Evolutionary conservation across 2,329 filamentous ascomycete genomes (phyloP), one percentile per base, ranked within the genome.

Genomic region (Cladophialophora immunda): DNA sequence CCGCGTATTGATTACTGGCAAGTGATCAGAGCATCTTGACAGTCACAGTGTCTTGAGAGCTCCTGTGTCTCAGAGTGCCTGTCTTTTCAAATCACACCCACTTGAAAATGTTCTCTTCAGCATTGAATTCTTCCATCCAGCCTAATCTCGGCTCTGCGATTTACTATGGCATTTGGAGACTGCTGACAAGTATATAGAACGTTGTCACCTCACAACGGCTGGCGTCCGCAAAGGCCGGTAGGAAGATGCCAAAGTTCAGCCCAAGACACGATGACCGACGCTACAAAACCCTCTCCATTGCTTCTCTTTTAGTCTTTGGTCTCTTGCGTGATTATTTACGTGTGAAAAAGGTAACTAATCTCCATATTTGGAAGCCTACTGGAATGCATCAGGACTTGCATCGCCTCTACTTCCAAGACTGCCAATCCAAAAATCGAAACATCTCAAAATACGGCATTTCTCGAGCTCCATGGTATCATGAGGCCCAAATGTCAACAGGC

Each of bases 1-100:
- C n/a, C 45, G 25, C 41, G 19, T 30, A 47, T 22, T 54, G 22
- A 36, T 27, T 22, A 30, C 32, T 25, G 58, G 47, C 47, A 38
- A 36, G 6, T 54, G 47, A 25, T 41, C 30, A 47, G 47, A 54
- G 58, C 47, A 53, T 54, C n/a, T 62, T 62, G 58, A 62, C 45
- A 34, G 25, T 41, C 22, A 29, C 58, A 53, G 45, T 53, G 58
- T 34, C 58, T 34, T 11, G 19, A 58, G 15, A 22, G 22, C 25
- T 58, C n/a, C 56, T 58, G 36, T 45, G 22, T 50, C 36, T 45
- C 45, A 15, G 29, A 30, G 41, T 27, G 29, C 25, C n/a, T 15
- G 41, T n/a, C 41, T 15, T n/a, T 27, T n/a, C 34, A 17, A 53
- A 59, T 47, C 38, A 41, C 34, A 58, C 47, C 19, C 47, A 22